Base-by-base conservation (phyloP, 164 flowering plant species). In the Kalanchoe fedtschenkoi region DNA sequence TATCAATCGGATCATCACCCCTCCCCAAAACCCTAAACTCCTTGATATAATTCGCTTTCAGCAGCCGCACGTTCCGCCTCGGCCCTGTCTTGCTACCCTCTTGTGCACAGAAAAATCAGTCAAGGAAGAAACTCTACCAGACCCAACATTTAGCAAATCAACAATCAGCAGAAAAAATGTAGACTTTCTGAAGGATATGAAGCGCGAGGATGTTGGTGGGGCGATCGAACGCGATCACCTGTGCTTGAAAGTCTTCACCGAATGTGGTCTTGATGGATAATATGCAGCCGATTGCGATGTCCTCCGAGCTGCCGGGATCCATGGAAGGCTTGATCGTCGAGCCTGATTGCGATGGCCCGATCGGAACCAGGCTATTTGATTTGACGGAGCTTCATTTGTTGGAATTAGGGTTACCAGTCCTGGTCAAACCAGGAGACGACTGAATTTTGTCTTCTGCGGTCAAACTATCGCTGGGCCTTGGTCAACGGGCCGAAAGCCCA, bases 1-100 rank as follows among this genome's bases (percentile, higher is more conserved):
- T 41, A 71, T 90, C 95, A 60, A 90, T 82, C 10, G 93, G 96
- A 55, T 93, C 97, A n/a, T 88, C 88, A 24, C 69, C 84, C 68
- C 84, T 86, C 33, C 88, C 84, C 66, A 93, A 61, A 15, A 77
- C 68, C 0, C 79, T 61, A 60, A 88, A 81, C 58, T 90, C 96
- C 70, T 88, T 87, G 10, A 90, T 84, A 61, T 75, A 87, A 71
- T 71, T 85, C 6, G 91, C 95, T 70, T 93, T 90, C 68, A 90
- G 63, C 24, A 93, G 60, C 66, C 97, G 74, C 26, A 88, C 63
- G 62, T 87, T 90, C 63, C 77, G 64, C 19, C 78, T 69, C 34
- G 81, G 70, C 1, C 87, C 85, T 0, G 73, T 29, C 62, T 86
- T 81, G 35, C 75, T 70, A 26, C 92, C 91, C 72, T 90, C 99